Base-by-base conservation (phyloP, 1,139 yeast species). In the Taphrina deformans region DNA sequence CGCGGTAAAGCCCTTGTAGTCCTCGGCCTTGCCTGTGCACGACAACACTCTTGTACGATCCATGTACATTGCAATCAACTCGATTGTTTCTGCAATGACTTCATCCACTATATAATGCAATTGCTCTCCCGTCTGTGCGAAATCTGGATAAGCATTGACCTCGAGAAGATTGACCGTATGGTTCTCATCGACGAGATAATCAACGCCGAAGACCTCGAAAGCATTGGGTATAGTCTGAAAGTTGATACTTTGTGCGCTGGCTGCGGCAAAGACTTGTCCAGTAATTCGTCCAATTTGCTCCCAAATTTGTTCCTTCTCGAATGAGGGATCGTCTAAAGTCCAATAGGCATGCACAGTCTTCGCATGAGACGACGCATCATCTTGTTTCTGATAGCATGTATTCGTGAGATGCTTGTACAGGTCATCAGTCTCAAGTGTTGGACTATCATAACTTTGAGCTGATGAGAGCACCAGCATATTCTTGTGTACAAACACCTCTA, bases 131-230 rank as follows among this genome's bases (percentile, higher is more conserved):
- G 98, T 93, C 76, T 93, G 99, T 73, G 91, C 91, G 77, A 93
- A 93, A 74, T 93, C 99, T 0, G 99, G 99, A 73, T 88, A 93
- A 9, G 98, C 87, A 73, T 93, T 93, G 55, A 91, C 89, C 75
- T 93, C 99, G 45, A 93, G 77, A 50, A 93, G 75, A 55, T 79
- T 79, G 2, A 88, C 93, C 9, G 79, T 73, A 33, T 75, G 74
- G 50, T 84, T 79, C 1, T 77, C 79, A 69, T 85, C 85, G 7
- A 93, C 88, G 67, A 93, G 76, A 75, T 89, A 91, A 75, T 93
- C 99, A 14, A 93, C 79, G 0, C 99, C 99, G 74, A 82, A 93
- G 10, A 90, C 80, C 74, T 93, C 99, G 73, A 89, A 83, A 0
- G 96, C 95, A 75, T 89, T 89, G 0, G 78, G 77, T 65, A 91